Base-by-base conservation (phyloP, 306 rosid genomes). In the Cotoneaster glaucophyllus region DNA sequence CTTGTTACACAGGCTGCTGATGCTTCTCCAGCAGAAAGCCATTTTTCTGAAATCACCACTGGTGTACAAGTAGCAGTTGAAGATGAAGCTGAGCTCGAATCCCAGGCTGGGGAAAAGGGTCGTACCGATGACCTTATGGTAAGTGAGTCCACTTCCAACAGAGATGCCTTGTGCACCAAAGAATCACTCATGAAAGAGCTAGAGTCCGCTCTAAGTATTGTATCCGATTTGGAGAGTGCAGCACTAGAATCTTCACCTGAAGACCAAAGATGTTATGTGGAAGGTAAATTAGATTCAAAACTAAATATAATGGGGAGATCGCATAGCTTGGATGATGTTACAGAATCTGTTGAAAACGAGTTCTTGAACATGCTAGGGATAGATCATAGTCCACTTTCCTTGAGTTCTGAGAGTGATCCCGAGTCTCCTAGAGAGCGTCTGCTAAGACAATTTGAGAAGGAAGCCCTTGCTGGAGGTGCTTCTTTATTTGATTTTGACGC, bases 351-450 rank as follows among this genome's bases (percentile, higher is more conserved):
- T 54, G 93, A 90, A 37, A 79, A 67, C 71, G 98, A 92, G 43
- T 92, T 95, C 86, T 86, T 95, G 69, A 84, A 82, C 77, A 84
- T 88, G 89, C 80, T 92, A 41, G 93, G 87, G 24, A 50, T 82
- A 59, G 97, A 89, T 80, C 74, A 77, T 67, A 89, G 93, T 83
- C 91, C 92, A 71, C 70, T 67, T 69, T 74, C 77, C 24, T 75
- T 85, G 84, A 89, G 90, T 83, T 89, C 88, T 72, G 96, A 81
- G 81, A 88, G 88, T 43, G 98, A 90, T 71, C 78, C 84, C 1
- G 93, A 92, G 79, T 95, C 98, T 67, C 98, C 98, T 21, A 90
- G 99, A 87, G 99, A 87, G 86, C 88, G 80, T 63, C 89, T 95
- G 76, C 82, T 95, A 50, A 86, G 91, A 81, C 88, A 92, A 79